phyloP scores from a whole-genome alignment of 441 rosid genomes.

The Populus trichocarpa region DNA sequence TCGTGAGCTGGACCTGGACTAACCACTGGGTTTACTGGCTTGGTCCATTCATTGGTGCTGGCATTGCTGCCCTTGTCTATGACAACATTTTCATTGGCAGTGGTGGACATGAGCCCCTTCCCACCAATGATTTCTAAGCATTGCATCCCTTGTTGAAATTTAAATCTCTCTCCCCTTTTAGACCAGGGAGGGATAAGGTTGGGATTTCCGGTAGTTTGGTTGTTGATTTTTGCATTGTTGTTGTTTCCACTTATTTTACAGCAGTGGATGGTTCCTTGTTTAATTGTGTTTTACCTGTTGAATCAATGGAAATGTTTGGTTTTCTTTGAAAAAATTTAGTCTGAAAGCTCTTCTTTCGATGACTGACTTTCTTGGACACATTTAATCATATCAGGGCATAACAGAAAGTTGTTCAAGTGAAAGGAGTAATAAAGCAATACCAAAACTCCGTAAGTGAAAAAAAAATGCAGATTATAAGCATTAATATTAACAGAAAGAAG shows the following conservation, averaged over 20 bases:
- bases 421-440: neutral
- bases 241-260: conserved; percentile 1
- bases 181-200: conserved; percentile 17
- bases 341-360: neutral
- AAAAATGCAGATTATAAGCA: neutral
- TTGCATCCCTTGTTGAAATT: conserved; percentile 10
- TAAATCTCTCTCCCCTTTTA: conserved; percentile 11
- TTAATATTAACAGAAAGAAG: neutral
- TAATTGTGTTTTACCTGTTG: neutral
- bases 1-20: conserved; percentile 79
- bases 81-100: conserved; percentile 7
- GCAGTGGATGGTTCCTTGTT: neutral
- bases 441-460: neutral
- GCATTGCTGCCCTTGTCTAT: neutral
- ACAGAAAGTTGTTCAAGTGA: neutral
- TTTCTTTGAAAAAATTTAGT: neutral
- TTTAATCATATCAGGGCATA: neutral
- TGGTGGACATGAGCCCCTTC: neutral
- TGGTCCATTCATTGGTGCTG: conserved; percentile 76
- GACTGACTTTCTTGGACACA: neutral
- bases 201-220: conserved; percentile 3
- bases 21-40: conserved; percentile 88
- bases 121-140: neutral
- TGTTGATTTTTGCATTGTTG: neutral
- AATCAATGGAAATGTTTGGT: conserved; percentile 8